Evolutionary conservation across 2,329 filamentous ascomycete species (phyloP).

Genomic region (Penicillium rolfsii): DNA sequence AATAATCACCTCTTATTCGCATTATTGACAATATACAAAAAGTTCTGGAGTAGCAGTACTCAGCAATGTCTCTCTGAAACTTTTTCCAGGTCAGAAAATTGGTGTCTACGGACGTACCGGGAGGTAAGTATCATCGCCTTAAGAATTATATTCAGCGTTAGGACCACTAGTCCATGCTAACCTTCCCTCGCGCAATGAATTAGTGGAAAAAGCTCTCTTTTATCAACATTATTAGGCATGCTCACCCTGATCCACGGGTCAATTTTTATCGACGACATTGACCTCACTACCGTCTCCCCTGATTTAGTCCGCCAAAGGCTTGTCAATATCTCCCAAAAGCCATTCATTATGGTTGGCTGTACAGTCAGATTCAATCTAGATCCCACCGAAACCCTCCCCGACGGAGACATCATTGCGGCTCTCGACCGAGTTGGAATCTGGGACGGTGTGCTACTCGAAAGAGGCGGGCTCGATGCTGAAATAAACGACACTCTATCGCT

Average conservation of each 20-base stretch:
- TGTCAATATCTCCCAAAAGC: constrained; percentile 1
- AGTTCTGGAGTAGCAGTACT: background rate
- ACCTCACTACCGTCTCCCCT: constrained; percentile 1
- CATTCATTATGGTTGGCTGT: constrained; percentile 4
- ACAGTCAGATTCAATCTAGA: constrained; percentile 7
- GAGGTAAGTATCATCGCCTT: background rate
- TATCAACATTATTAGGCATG: background rate
- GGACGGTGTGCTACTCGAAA: background rate
- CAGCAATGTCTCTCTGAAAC: background rate
- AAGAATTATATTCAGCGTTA: background rate
- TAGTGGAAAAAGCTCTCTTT: background rate
- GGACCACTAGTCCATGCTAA: background rate
- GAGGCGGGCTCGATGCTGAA: too few relatives aligned
- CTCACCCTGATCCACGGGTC: background rate
- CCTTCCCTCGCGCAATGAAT: background rate
- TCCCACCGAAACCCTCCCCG: background rate
- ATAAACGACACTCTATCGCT: too few relatives aligned
- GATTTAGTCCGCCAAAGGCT: constrained; percentile 6
- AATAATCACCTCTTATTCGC: too few relatives aligned
- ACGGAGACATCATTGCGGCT: constrained; percentile 6
- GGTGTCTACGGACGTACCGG: background rate
- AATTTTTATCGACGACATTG: constrained; percentile 8
- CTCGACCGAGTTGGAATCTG: constrained; percentile 7
- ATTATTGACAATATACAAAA: background rate
- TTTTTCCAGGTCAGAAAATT: background rate